Base-by-base conservation (phyloP, 306 rosid species). In the Pueraria montana region DNA sequence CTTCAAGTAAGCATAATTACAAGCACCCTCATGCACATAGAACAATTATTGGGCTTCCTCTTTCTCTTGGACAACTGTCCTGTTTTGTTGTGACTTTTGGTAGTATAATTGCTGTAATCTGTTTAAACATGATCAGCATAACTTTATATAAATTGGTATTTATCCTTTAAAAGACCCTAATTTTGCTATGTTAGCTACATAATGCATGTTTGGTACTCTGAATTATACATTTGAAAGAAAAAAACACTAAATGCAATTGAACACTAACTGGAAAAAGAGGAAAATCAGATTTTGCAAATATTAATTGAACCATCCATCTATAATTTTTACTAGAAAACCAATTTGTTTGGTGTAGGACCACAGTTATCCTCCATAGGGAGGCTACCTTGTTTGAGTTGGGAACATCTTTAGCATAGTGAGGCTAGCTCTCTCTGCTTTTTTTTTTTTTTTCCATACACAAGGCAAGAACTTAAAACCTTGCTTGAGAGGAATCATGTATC, bases 1-100 rank as follows among this genome's bases (percentile, higher is more conserved):
- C 99, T 96, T 87, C 94, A 91, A 89, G 99, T 93, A 86, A 88
- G 97, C 61, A 45, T 84, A 80, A 74, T 79, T 26, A 50, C 24
- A 58, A 66, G 78, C 43, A 59, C 56, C 42, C 38, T 82, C 34
- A 45, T 40, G 40, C 20, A 20, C 49, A 20, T 17, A 17, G 26
- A 59, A 8, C 63, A 34, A 48, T 27, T 65, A 32, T 77, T n/a
- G 61, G 59, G 49, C 16, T 71, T 77, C 49, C 71, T 46, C n/a
- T 52, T 75, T 52, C 30, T 52, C 78, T 80, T 75, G 72, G 30
- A 14, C 42, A 38, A 42, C 78, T 68, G 72, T 76, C 52, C 24
- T 69, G 38, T 52, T 79, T 26, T 82, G 17, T 65, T 56, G 64
- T 74, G 79, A 78, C 3, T 66, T 86, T 63, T 36, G 27, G 42